Evolutionary conservation across 306 rosid genomes (phyloP).

Genomic region (Argentina anserina): DNA sequence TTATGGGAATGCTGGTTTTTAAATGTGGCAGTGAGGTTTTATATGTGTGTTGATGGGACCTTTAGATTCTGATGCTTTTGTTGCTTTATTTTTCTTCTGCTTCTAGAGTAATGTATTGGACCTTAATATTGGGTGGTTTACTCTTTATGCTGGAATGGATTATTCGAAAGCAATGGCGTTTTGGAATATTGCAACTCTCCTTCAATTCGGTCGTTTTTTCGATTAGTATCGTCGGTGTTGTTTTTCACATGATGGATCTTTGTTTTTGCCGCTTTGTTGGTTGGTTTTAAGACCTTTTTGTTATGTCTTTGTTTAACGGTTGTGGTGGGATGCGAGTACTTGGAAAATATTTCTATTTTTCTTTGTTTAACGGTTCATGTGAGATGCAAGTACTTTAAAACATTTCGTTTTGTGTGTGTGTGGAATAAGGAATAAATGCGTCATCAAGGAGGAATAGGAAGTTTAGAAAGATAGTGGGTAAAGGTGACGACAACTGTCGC

Average conservation of each 20-base stretch:
- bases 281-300: conserved; percentile 37
- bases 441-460: conserved; percentile 39
- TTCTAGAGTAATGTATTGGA: conserved; percentile 35
- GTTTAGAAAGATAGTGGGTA: conserved; percentile 44
- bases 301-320: too few species aligned
- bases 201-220: conserved; percentile 35
- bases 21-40: conserved; percentile 24
- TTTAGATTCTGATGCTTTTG: conserved; percentile 73
- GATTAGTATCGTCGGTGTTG: conserved; percentile 45
- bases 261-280: conserved; percentile 35
- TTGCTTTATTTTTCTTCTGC: conserved; percentile 13
- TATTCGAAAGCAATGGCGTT: conserved; percentile 34
- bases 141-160: conserved; percentile 51
- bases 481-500: conserved; percentile 33
- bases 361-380: conserved; percentile 47
- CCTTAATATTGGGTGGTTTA: conserved; percentile 35
- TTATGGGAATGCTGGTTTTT: conserved; percentile 26
- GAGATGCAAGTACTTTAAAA: conserved; percentile 30
- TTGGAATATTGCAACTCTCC: conserved; percentile 41
- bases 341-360: conserved; percentile 13
- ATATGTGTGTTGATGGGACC: conserved; percentile 53
- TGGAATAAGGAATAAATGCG: conserved; percentile 64
- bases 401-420: conserved; percentile 32
- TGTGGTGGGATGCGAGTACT: conserved; percentile 20
- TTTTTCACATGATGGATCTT: conserved; percentile 65